Percentiles rank a stretch among this genome's conserved stretches.
phyloP scores from a whole-genome alignment of 441 rosid genomes.

The Erysimum cheiri region DNA sequence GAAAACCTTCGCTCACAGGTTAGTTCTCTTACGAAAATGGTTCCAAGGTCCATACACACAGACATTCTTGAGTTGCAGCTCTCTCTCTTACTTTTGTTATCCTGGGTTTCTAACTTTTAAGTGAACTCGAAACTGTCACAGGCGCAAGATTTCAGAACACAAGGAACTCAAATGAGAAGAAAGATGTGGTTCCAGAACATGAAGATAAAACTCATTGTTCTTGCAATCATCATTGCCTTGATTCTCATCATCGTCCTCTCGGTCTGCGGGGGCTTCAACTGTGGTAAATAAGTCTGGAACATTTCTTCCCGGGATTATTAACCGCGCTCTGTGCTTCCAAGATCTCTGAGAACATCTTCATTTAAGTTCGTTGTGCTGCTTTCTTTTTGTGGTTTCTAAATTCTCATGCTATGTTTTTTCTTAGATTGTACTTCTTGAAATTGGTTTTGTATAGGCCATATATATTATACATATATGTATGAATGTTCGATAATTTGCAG shows the following conservation, averaged over 20 bases:
- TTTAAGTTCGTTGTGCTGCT: conserved; percentile 37
- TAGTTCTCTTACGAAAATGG: conserved; percentile 26
- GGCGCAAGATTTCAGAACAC: conserved; percentile 73
- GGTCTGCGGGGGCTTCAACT: conserved; percentile 67
- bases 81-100: not conserved
- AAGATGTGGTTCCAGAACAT: conserved; percentile 88
- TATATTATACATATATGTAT: conserved; percentile 31
- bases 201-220: conserved; percentile 73
- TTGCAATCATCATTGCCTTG: conserved; percentile 69
- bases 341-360: conserved; percentile 36
- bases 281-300: conserved; percentile 43
- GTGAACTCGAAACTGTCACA: conserved; percentile 34
- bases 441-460: conserved; percentile 46
- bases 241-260: conserved; percentile 76
- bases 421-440: conserved; percentile 39
- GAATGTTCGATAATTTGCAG: conserved; percentile 33
- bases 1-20: conserved; percentile 95
- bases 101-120: not conserved
- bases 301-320: conserved; percentile 14
- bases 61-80: not conserved
- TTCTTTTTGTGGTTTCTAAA: conserved; percentile 32
- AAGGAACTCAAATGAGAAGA: conserved; percentile 64
- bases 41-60: not conserved
- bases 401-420: conserved; percentile 29
- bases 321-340: conserved; percentile 4